A percentile compares a stretch with the other conserved stretches of the same genome.
Conservation (phyloP, 1,139 yeast species). For the Suhomyces yuchorum region DNA sequence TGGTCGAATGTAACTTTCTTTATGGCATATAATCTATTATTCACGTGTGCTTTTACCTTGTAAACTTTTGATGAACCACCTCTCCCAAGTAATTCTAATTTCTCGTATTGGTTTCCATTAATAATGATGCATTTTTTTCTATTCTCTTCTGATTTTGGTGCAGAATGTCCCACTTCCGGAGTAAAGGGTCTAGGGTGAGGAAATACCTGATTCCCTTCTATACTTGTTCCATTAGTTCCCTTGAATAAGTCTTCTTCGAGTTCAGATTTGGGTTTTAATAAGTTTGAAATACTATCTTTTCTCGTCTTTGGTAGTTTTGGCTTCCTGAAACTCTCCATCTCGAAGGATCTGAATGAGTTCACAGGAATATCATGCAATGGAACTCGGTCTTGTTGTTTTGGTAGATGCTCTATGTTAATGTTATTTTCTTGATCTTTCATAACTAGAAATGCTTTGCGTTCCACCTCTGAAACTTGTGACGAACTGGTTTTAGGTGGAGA, state of each 20-base stretch:
- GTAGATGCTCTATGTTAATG: background rate
- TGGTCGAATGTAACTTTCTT: conserved; percentile 82
- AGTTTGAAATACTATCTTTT: conserved; percentile 4
- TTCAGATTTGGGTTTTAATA: background rate
- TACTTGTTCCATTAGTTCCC: background rate
- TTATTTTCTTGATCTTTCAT: conserved; percentile 3
- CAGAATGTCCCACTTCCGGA: conserved; percentile 1
- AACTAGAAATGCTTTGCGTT: background rate
- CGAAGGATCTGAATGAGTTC: conserved; percentile 17
- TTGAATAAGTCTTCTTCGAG: background rate
- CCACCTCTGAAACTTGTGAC: background rate
- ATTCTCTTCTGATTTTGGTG: conserved; percentile 19
- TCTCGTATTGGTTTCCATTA: conserved; percentile 69
- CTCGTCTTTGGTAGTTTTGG: conserved; percentile 25
- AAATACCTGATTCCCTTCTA: conserved; percentile 7
- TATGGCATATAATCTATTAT: conserved; percentile 68
- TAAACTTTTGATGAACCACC: conserved; percentile 96
- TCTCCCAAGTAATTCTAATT: conserved; percentile 77
- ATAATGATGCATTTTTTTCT: conserved; percentile 38
- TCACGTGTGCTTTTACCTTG: conserved; percentile 61
- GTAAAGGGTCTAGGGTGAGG: conserved; percentile 2
- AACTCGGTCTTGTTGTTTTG: conserved; percentile 11
- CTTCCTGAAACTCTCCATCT: conserved; percentile 26
- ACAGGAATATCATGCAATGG: conserved; percentile 24
- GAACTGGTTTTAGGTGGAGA: background rate